These are phyloP conservation scores for Beauveria australis DNA, from an alignment of 2,329 filamentous ascomycete genomes.

Conservation along the genomic window DNA sequence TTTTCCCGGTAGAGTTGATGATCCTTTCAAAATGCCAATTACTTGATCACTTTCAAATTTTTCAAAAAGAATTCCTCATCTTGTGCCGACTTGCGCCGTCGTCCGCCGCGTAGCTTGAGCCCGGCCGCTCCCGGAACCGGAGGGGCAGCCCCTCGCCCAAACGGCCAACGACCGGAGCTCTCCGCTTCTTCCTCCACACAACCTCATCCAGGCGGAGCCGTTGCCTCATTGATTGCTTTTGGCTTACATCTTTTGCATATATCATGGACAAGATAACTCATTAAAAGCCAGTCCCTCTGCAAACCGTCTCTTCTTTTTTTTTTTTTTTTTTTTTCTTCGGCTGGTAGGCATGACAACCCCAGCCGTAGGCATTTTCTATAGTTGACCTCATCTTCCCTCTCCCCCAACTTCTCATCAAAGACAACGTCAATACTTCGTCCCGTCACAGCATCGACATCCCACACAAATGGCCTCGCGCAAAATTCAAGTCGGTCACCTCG, in stretches of 20 bases:
- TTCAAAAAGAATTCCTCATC: too few species aligned
- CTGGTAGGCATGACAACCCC: neutral
- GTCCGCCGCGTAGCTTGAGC: neutral
- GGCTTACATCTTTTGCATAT: neutral
- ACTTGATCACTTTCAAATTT: neutral
- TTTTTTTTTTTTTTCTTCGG: neutral
- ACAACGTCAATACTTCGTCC: neutral
- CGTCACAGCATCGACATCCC: neutral
- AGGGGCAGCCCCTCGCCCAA: neutral
- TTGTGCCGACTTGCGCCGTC: constrained; percentile 1
- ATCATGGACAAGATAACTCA: neutral
- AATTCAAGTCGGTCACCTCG: constrained; percentile 12
- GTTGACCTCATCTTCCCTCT: neutral
- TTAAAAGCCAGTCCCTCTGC: neutral
- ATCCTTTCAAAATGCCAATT: neutral
- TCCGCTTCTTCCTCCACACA: neutral
- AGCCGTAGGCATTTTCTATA: neutral
- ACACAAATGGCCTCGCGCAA: neutral
- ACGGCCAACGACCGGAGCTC: neutral
- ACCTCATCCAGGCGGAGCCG: neutral
- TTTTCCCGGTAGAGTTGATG: too few species aligned
- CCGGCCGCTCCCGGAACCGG: constrained; percentile 8
- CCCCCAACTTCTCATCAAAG: neutral
- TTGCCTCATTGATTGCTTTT: neutral
- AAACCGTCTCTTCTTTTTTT: neutral